Conservation (phyloP, 768 basidiomycete species). For the Agrocybe praecox region DNA sequence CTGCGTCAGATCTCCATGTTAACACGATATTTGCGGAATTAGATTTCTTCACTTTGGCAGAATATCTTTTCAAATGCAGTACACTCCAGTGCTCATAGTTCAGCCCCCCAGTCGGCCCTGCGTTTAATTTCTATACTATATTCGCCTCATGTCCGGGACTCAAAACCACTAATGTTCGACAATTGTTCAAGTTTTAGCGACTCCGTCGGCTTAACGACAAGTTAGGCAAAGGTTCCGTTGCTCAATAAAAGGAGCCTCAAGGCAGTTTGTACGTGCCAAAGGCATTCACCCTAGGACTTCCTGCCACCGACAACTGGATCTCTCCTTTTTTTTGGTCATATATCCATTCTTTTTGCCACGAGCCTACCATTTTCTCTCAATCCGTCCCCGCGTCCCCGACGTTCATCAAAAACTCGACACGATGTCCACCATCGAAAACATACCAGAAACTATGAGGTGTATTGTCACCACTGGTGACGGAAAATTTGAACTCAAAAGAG, state of each 20-base stretch:
- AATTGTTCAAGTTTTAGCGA: background rate
- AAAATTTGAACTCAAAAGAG: constrained; percentile 11
- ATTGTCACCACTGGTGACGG: constrained; percentile 23
- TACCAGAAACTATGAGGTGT: constrained; percentile 21
- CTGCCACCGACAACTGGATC: too few species aligned
- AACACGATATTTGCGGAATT: background rate
- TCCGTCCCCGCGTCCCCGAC: too few species aligned
- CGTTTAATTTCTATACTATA: background rate
- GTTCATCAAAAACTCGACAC: too few species aligned
- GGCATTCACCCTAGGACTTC: background rate
- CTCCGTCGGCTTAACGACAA: background rate
- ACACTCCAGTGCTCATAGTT: background rate
- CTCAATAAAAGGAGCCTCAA: background rate
- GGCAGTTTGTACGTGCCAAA: background rate
- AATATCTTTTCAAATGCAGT: too few species aligned
- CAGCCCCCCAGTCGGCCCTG: background rate
- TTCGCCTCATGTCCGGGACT: background rate
- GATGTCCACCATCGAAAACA: too few species aligned
- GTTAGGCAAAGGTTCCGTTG: background rate
- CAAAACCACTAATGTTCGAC: background rate
- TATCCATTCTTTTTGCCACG: too few species aligned
- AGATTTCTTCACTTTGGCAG: too few species aligned
- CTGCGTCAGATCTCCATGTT: background rate
- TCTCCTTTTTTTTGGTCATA: too few species aligned
- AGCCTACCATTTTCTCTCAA: too few species aligned